A percentile compares a stretch with the other conserved stretches of the same genome.
Conservation (phyloP, 495 filamentous ascomycete genomes). For the Annulohypoxylon stygium region DNA sequence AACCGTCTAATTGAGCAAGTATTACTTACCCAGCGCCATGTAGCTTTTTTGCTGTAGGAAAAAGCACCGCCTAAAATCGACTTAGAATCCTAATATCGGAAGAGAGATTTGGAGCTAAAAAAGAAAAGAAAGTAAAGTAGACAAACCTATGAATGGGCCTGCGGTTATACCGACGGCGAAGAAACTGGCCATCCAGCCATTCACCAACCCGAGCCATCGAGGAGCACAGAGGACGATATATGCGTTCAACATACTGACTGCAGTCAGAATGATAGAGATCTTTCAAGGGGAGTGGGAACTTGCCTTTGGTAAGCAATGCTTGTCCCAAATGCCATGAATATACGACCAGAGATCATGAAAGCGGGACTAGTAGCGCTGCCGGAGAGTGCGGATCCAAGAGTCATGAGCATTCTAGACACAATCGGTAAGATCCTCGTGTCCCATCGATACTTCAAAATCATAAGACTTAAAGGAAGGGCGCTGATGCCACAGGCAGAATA, state of each 20-base stretch:
- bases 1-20: too few species aligned
- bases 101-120: background rate
- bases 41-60: constrained; percentile 61
- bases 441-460: constrained; percentile 65
- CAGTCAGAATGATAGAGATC: constrained; percentile 21
- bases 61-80: constrained; percentile 54
- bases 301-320: constrained; percentile 64
- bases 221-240: constrained; percentile 59
- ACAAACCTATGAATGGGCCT: constrained; percentile 69
- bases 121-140: background rate
- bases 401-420: constrained; percentile 61
- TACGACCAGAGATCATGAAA: constrained; percentile 65
- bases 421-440: constrained; percentile 68
- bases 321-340: constrained; percentile 55
- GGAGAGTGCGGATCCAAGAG: constrained; percentile 65
- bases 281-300: background rate
- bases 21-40: constrained; percentile 64
- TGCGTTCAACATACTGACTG: constrained; percentile 53
- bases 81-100: background rate
- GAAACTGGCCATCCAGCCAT: constrained; percentile 54
- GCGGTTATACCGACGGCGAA: constrained; percentile 67
- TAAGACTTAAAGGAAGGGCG: constrained; percentile 56
- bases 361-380: constrained; percentile 65
- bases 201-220: constrained; percentile 61
- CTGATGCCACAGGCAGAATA: constrained; percentile 63